A percentile compares a stretch with the other conserved stretches of the same genome.
These are phyloP conservation scores for Nitzschia sp. DNA, from an alignment of 108 stramenopile genomes.

Conservation along the genomic window DNA sequence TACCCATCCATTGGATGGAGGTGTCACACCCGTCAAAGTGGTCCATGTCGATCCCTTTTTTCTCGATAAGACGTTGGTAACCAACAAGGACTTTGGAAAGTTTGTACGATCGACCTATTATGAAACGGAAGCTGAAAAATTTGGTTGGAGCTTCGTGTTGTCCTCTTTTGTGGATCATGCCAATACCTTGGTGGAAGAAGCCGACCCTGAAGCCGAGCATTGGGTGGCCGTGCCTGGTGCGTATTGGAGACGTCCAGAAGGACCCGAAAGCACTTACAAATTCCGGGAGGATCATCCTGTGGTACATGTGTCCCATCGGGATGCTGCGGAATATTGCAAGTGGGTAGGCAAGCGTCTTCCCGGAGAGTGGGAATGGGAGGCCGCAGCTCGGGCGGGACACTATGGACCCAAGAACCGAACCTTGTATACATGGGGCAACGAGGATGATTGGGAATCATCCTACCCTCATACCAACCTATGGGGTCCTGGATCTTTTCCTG, in stretches of 20 bases:
- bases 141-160: slow-evolving; percentile 92
- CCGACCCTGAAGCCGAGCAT: slow-evolving; percentile 78
- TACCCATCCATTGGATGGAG: slow-evolving; percentile 77
- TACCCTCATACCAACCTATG: slow-evolving; percentile 73
- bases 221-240: slow-evolving; percentile 92
- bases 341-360: slow-evolving; percentile 89
- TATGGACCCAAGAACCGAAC: slow-evolving; percentile 75
- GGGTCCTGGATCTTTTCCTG: slow-evolving; percentile 80
- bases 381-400: slow-evolving; percentile 82
- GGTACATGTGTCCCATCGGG: slow-evolving; percentile 89
- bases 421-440: slow-evolving; percentile 72
- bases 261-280: slow-evolving; percentile 77
- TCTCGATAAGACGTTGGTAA: slow-evolving; percentile 74
- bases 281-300: slow-evolving; percentile 86
- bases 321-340: slow-evolving; percentile 92
- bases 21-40: slow-evolving; percentile 71
- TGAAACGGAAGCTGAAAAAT: slow-evolving; percentile 93
- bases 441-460: slow-evolving; percentile 51
- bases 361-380: slow-evolving; percentile 92
- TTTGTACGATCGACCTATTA: slow-evolving; percentile 90
- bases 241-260: slow-evolving; percentile 91
- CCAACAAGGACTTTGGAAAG: slow-evolving; percentile 87
- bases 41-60: slow-evolving; percentile 84
- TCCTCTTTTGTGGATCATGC: slow-evolving; percentile 63
- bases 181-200: slow-evolving; percentile 44